Base-by-base conservation (phyloP, 2,329 filamentous ascomycete species). In the Neonectria magnoliae region DNA sequence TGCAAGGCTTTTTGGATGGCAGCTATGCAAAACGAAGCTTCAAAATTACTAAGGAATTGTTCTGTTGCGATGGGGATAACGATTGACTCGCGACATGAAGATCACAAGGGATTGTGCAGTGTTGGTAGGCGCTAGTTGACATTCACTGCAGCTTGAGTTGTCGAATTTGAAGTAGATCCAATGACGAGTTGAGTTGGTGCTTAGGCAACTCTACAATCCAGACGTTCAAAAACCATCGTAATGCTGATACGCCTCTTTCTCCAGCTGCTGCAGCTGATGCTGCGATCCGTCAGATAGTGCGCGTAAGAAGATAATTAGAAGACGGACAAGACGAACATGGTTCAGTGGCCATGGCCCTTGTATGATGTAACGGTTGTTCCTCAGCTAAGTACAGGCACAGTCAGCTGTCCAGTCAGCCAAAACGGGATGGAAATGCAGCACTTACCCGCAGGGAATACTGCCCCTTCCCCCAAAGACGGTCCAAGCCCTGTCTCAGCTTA, bases 351-450 rank as follows among this genome's bases (percentile, higher is more conserved):
- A 41, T 9, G 31, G 54, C 13, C 54, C 44, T 2, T 14, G 16
- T 3, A 57, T 50, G 20, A 57, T 48, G 27, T 57, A 57, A 4
- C 54, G 29, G 7, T 57, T 38, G 25, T 57, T 57, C 36, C 44
- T 33, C n/a, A 57, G 20, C 54, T 57, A 25, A 25, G 22, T 25
- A 16, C 31, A 18, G n/a, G 51, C 18, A 54, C 20, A 3, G 55
- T 48, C 14, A 48, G 16, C 31, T 9, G 5, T 2, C 20, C 3
- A 22, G 16, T 6, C 27, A 5, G 14, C 6, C 13, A 25, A 6
- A 16, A 27, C 13, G 4, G n/a, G 29, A 18, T 31, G 2, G 3
- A 8, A 22, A 41, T 48, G 20, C 16, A 16, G 25, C 10, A 41
- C 55, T 29, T 5, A 57, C 55, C 20, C 8, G 36, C 11, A 57